Base-by-base conservation (phyloP, 192 early-diverging fungal species). In the Coemansia sp. region DNA sequence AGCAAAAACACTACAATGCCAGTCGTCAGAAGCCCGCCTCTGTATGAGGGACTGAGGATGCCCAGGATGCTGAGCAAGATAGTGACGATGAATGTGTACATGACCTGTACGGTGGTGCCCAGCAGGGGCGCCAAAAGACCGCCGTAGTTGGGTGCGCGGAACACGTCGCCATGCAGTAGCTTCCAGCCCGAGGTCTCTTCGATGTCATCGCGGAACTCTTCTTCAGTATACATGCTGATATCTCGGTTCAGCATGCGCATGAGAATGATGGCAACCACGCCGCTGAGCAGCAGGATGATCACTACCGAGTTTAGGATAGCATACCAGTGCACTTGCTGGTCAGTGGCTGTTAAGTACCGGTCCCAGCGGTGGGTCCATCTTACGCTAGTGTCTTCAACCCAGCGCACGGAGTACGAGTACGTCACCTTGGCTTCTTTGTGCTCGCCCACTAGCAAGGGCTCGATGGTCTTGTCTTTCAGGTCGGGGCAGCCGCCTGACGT, bases 111-210 rank as follows among this genome's bases (percentile, higher is more conserved):
- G 2, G 90, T 90, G 7, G 86, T 84, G n/a, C 91, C 91, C 59
- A 93, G 64, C 21, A 93, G 60, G 11, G 88, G 87, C 31, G 90
- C 88, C 65, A 93, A 73, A 21, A 90, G 67, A 0, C 87, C 88
- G 42, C 86, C 85, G 39, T 83, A 84, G 23, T 66, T 70, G 0
- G 91, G 91, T 7, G 88, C 74, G 20, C 91, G 76, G 66, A 93
- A 93, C 3, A 93, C 90, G 71, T 93, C 91, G 14, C 87, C 88
- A 35, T 91, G 88, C 34, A 93, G 74, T 37, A 93, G 76, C 62
- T 90, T 89, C 91, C 91, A 93, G 5, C 91, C 89, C 9, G 77
- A 82, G 10, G 83, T 84, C 23, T 93, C 89, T 42, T 90, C 89
- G 28, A 88, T 84, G 6, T 89, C 89, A 9, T 88, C 89, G 64